Evolutionary conservation across 106 monocot species (phyloP), one percentile per base, ranked within the genome.

Genomic region (Agapanthus africanus): DNA sequence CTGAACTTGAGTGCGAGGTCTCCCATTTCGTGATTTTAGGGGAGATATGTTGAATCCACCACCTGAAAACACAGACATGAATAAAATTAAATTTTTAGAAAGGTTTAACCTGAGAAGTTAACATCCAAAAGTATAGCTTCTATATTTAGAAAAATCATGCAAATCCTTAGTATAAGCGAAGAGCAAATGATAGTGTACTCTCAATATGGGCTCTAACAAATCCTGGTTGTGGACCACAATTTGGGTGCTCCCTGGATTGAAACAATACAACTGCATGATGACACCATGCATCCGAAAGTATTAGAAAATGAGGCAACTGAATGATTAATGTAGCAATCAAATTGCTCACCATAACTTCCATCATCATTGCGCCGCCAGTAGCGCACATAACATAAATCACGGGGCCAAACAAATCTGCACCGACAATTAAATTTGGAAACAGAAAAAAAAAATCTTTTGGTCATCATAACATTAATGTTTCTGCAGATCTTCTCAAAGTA

Each of bases 361-460:
- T 99, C 97, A 78, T 99, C 90, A 74, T 99, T 99, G 62, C 84
- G 87, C 23, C 97, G 81, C 97, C 97, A 99, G 51, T 99, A 99
- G 2, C 97, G 86, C 70, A 92, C 80, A 83, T 99, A 99, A 70
- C 97, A 99, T 56, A 99, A 82, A 79, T 99, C 97, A 59, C 97
- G 97, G 46, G 88, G 92, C 97, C 97, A 99, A 13, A 99, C 80
- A 72, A 99, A 69, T 82, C 97, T 99, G 68, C 49, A 82, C 26
- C 36, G 63, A 13, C 35, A 81, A 61, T 51, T 56, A 14, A 66
- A n/a, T n/a, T n/a, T n/a, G n/a, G n/a, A n/a, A n/a, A n/a, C n/a
- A n/a, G n/a, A n/a, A n/a, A n/a, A n/a, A n/a, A n/a, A n/a, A n/a
- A n/a, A n/a, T n/a, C n/a, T n/a, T n/a, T n/a, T n/a, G n/a, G n/a